These are phyloP conservation scores for Luffa acutangula DNA, from an alignment of 306 rosid species.

Conservation along the genomic window DNA sequence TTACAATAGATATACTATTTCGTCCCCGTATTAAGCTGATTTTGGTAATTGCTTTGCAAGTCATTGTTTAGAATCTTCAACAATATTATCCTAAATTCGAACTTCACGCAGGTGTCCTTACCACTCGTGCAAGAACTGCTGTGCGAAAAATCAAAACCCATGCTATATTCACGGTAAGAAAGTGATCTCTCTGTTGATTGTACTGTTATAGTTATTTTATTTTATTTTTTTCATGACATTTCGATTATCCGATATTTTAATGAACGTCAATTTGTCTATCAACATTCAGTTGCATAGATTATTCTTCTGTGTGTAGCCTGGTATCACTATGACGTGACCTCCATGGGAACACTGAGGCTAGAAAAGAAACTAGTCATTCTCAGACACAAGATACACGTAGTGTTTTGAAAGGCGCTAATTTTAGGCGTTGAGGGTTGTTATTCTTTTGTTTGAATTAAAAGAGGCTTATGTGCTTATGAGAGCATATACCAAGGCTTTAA, in stretches of 20 bases:
- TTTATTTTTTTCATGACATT: too few species aligned
- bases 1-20: background rate
- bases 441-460: background rate
- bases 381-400: background rate
- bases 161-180: conserved; percentile 79
- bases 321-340: background rate
- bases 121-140: conserved; percentile 89
- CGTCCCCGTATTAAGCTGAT: background rate
- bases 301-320: background rate
- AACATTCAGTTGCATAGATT: background rate
- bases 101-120: conserved; percentile 61
- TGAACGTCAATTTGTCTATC: background rate
- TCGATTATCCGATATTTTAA: background rate
- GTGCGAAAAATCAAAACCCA: conserved; percentile 87
- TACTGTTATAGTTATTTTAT: background rate
- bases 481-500: background rate
- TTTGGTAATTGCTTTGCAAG: background rate
- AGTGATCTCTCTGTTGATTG: background rate
- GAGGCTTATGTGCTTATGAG: background rate
- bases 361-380: background rate
- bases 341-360: background rate
- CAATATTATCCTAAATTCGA: background rate
- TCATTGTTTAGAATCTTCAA: background rate
- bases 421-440: background rate
- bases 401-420: background rate